Percentiles rank a stretch among this genome's conserved stretches.
Evolutionary conservation across 306 rosid species (phyloP).

Genomic region (Psophocarpus tetragonolobus): DNA sequence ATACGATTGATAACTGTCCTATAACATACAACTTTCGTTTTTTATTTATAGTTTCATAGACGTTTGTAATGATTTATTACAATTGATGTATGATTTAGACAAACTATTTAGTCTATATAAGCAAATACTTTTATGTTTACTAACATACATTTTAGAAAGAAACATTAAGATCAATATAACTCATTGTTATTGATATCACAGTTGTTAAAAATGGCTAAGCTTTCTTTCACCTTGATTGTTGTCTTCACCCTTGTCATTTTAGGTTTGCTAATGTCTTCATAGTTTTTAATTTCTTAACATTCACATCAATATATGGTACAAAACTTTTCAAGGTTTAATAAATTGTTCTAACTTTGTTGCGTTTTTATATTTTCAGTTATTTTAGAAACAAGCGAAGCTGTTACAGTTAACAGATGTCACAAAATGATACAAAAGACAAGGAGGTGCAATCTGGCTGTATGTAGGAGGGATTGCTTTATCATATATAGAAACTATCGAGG

Average conservation of each 20-base stretch:
- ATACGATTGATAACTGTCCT: neutral
- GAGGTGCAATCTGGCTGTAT: neutral
- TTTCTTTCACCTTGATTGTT: neutral
- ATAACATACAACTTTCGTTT: neutral
- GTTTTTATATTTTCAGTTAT: neutral
- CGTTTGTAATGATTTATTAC: neutral
- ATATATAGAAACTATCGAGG: neutral
- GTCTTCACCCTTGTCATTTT: neutral
- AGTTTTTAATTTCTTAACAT: neutral
- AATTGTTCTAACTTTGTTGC: neutral
- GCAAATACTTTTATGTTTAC: neutral
- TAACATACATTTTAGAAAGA: neutral
- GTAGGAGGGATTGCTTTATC: neutral
- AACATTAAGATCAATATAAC: neutral
- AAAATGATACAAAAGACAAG: neutral
- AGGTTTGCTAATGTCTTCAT: neutral
- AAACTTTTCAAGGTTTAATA: neutral
- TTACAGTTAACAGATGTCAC: neutral
- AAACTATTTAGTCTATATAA: neutral
- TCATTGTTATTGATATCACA: neutral
- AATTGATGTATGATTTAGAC: neutral
- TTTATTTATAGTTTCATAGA: neutral
- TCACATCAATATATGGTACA: neutral
- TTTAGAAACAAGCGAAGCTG: neutral
- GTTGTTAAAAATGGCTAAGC: neutral